These are phyloP conservation scores for Botrytis sinoallii DNA, from an alignment of 2,329 filamentous ascomycete species.

Conservation along the genomic window DNA sequence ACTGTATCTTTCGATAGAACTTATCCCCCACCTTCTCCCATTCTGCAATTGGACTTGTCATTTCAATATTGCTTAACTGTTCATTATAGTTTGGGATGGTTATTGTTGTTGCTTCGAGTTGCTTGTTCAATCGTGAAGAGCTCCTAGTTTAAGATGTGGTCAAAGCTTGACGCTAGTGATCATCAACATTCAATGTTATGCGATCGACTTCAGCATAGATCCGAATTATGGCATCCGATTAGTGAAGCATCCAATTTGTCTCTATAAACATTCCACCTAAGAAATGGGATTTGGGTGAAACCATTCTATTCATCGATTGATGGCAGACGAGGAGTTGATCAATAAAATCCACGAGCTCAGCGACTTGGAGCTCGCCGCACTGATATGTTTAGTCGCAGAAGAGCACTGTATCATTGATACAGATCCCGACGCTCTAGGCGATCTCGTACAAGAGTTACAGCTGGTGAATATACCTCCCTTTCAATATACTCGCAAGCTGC, in stretches of 20 bases:
- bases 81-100: slow-evolving; percentile 11
- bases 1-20: slow-evolving; percentile 92
- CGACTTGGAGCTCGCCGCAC: slow-evolving; percentile 81
- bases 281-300: slow-evolving; percentile 20
- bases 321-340: slow-evolving; percentile 61
- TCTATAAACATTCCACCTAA: neutral
- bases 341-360: slow-evolving; percentile 73
- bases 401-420: slow-evolving; percentile 90
- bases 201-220: slow-evolving; percentile 22
- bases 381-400: slow-evolving; percentile 75
- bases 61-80: slow-evolving; percentile 20
- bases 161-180: slow-evolving; percentile 33
- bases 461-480: slow-evolving; percentile 49
- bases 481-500: neutral
- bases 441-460: slow-evolving; percentile 70
- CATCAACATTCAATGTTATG: slow-evolving; percentile 8
- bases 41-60: slow-evolving; percentile 55
- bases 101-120: slow-evolving; percentile 15
- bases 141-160: slow-evolving; percentile 31
- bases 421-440: slow-evolving; percentile 56
- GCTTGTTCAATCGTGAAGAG: slow-evolving; percentile 10
- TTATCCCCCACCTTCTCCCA: slow-evolving; percentile 93
- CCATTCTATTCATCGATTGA: slow-evolving; percentile 38
- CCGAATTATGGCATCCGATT: neutral
- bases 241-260: neutral